A percentile compares a stretch with the other conserved stretches of the same genome.
Conservation (phyloP, 257 asterid genomes). For the Solanum infundibuliforme region DNA sequence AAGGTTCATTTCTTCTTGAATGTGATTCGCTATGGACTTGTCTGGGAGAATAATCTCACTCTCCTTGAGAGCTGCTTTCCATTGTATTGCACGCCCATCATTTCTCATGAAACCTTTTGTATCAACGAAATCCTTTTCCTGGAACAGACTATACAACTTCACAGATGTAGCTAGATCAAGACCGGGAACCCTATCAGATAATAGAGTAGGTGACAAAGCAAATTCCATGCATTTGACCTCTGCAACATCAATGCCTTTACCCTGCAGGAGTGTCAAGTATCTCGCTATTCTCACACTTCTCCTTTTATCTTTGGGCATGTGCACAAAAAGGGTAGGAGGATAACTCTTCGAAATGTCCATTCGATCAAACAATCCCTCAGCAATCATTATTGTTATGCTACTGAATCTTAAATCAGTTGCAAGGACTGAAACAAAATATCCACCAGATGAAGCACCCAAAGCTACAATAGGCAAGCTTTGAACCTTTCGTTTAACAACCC, state of each 20-base stretch:
- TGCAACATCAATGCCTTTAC: slow-evolving; percentile 52
- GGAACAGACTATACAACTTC: slow-evolving; percentile 36
- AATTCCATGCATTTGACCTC: slow-evolving; percentile 71
- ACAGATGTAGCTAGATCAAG: slow-evolving; percentile 35
- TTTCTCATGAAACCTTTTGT: slow-evolving; percentile 72
- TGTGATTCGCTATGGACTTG: slow-evolving; percentile 47
- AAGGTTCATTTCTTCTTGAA: slow-evolving; percentile 97
- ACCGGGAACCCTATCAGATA: slow-evolving; percentile 60
- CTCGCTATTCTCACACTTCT: slow-evolving; percentile 49
- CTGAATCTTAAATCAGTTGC: slow-evolving; percentile 46
- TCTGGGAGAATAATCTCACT: slow-evolving; percentile 41
- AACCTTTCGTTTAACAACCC: slow-evolving; percentile 48
- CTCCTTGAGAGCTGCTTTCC: slow-evolving; percentile 61
- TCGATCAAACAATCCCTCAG: slow-evolving; percentile 71
- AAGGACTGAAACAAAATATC: slow-evolving; percentile 76
- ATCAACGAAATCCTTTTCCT: slow-evolving; percentile 58
- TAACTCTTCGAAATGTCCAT: slow-evolving; percentile 39
- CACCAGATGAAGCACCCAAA: slow-evolving; percentile 95
- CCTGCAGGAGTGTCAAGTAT: slow-evolving; percentile 41
- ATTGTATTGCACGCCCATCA: slow-evolving; percentile 71
- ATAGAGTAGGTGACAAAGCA: slow-evolving; percentile 51
- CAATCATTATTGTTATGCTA: slow-evolving; percentile 62
- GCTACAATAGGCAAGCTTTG: slow-evolving; percentile 64
- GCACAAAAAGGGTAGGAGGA: slow-evolving; percentile 84
- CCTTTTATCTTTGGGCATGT: slow-evolving; percentile 90